Conservation (phyloP, 805 yeast genomes). For the Lachancea mirantina region DNA sequence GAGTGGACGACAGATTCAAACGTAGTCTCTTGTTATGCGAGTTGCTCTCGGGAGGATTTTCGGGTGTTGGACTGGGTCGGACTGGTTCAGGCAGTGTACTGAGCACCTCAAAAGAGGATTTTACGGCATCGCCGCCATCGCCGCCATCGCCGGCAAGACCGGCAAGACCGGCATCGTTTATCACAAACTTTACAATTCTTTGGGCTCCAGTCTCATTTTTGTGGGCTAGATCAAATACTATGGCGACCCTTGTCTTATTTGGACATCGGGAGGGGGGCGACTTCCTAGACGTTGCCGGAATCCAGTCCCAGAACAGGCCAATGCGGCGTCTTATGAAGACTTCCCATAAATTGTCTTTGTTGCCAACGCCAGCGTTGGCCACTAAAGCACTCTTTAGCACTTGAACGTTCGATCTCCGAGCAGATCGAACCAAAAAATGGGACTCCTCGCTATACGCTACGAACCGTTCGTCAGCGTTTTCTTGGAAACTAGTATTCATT, state of each 20-base stretch:
- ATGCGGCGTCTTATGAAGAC: constrained; percentile 22
- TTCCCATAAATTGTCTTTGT: constrained; percentile 27
- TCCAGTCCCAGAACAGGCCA: constrained; percentile 29
- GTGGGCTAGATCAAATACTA: constrained; percentile 2
- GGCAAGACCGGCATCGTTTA: not conserved
- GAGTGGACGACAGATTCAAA: too few relatives aligned
- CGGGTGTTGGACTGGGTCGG: too few relatives aligned
- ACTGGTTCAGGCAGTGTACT: too few relatives aligned
- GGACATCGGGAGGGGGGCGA: constrained; percentile 3
- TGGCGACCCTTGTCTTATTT: constrained; percentile 2
- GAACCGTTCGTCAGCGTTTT: constrained; percentile 8
- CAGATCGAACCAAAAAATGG: constrained; percentile 6
- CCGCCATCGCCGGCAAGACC: not conserved
- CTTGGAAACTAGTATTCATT: constrained; percentile 27
- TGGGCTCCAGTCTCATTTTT: constrained; percentile 1
- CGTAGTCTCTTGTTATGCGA: too few relatives aligned
- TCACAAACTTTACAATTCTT: not conserved
- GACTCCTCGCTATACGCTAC: constrained; percentile 16
- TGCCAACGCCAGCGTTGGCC: constrained; percentile 27
- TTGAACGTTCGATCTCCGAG: constrained; percentile 20
- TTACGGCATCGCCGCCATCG: not conserved
- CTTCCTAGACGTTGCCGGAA: not conserved
- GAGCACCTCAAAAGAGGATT: too few relatives aligned
- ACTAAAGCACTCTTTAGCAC: constrained; percentile 26
- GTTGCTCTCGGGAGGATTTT: too few relatives aligned